Base-by-base conservation (phyloP, 495 filamentous ascomycete genomes). In the Neurospora sp. region DNA sequence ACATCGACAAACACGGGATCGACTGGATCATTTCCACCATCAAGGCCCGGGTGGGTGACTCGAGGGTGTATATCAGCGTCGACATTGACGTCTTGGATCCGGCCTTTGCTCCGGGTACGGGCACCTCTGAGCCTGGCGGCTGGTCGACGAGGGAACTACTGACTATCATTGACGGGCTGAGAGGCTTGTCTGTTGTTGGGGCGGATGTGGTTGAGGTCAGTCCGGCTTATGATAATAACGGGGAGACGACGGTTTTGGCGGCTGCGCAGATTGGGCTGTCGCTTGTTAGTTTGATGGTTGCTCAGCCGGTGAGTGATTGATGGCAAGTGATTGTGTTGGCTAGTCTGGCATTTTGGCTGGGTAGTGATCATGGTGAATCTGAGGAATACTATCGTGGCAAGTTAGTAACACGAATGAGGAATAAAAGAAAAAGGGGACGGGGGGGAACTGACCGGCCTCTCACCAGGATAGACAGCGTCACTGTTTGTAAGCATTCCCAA, bases 51-150 rank as follows among this genome's bases (percentile, higher is more conserved):
- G 92, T 97, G 7, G 92, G 92, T 1, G 86, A 88, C 18, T 89
- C 91, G 61, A 90, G 88, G 0, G 91, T 96, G 3, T 97, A 97
- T 77, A 84, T 96, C 53, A 93, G 89, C 71, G 93, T 97, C 53
- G 94, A 97, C 76, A 96, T 97, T 72, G 94, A 97, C 77, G 92
- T 92, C 1, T 80, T 97, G 16, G 94, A 97, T 77, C 93, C 94
- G 5, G 94, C 93, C 3, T 83, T 75, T 73, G 81, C 82, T 35
- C 81, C 81, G 14, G 81, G 81, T 80, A 97, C 94, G 2, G 94
- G 94, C 27, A 97, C 94, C 0, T 89, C 93, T 44, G 94, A 97
- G 77, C 92, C 93, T 0, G 94, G 94, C 37, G 94, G 94, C 1
- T 97, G 94, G 94, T 87, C 89, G 1, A 94, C 93, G 0, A 87